A percentile compares a stretch with the other conserved stretches of the same genome.
phyloP scores from a whole-genome alignment of 2,329 filamentous ascomycete species.

The Teratosphaeria destructans region DNA sequence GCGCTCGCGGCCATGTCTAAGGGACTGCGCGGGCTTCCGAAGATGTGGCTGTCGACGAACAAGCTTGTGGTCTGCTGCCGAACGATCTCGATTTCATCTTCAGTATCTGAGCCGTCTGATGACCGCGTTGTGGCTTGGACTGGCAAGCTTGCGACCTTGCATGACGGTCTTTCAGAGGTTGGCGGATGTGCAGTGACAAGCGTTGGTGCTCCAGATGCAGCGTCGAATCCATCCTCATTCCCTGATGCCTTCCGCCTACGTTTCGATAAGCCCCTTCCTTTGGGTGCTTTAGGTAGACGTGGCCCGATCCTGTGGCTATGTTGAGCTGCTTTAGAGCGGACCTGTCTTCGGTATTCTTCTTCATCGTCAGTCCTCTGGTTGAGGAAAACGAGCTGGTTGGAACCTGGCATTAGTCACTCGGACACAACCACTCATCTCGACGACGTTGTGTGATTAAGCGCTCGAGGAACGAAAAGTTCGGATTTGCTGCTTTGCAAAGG shows the following conservation, averaged over 20 bases:
- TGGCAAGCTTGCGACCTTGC: neutral
- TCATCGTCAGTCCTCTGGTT: neutral
- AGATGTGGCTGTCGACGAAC: neutral
- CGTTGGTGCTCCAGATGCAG: too few relatives aligned
- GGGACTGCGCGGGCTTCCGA: neutral
- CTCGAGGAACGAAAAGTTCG: too few relatives aligned
- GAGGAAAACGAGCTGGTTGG: neutral
- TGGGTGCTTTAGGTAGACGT: neutral
- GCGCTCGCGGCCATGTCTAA: neutral
- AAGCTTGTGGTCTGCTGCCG: neutral
- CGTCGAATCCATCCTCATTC: neutral
- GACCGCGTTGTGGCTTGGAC: too few relatives aligned
- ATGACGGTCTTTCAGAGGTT: neutral
- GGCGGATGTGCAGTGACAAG: too few relatives aligned
- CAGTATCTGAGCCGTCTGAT: neutral
- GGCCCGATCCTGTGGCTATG: conserved; percentile 5
- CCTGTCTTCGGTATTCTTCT: neutral
- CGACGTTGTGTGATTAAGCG: neutral
- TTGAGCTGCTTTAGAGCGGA: conserved; percentile 4
- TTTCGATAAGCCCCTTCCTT: neutral
- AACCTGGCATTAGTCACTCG: neutral
- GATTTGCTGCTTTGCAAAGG: too few relatives aligned
- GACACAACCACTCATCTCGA: neutral
- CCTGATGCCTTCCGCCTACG: neutral
- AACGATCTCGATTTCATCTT: neutral